Conservation (phyloP, 2,329 filamentous ascomycete genomes). For the Mariannaea sp. region DNA sequence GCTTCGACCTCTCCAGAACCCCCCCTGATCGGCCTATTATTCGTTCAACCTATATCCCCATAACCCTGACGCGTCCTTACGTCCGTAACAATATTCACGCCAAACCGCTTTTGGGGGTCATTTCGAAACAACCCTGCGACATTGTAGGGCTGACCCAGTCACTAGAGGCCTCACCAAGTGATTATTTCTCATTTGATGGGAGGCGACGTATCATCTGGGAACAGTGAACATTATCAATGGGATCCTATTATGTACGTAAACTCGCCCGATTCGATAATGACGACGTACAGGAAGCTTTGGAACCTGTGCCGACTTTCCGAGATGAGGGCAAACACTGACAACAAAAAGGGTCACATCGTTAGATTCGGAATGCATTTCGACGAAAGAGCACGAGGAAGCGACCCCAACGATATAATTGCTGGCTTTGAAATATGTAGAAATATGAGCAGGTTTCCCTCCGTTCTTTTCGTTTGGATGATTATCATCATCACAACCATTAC, state of each 20-base stretch:
- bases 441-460: no score
- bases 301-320: not conserved
- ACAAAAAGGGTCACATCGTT: not conserved
- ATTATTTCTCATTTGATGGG: no score
- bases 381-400: not conserved
- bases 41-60: no score
- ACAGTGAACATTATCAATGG: not conserved
- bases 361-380: conserved; percentile 4
- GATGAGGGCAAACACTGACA: not conserved
- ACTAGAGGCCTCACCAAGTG: not conserved
- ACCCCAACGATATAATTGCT: no score
- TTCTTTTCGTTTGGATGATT: no score
- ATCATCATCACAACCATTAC: not conserved
- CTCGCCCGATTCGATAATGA: no score
- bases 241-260: no score
- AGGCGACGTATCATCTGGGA: not conserved
- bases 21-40: no score
- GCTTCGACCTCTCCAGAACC: not conserved
- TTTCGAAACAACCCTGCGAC: conserved; percentile 16
- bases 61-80: no score
- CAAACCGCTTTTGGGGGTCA: conserved; percentile 16
- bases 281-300: not conserved
- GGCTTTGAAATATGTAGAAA: no score
- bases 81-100: not conserved
- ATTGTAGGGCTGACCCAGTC: not conserved